A percentile compares a stretch with the other conserved stretches of the same genome.
phyloP scores from a whole-genome alignment of 192 early-diverging fungal genomes.

The Diversispora epigaea region DNA sequence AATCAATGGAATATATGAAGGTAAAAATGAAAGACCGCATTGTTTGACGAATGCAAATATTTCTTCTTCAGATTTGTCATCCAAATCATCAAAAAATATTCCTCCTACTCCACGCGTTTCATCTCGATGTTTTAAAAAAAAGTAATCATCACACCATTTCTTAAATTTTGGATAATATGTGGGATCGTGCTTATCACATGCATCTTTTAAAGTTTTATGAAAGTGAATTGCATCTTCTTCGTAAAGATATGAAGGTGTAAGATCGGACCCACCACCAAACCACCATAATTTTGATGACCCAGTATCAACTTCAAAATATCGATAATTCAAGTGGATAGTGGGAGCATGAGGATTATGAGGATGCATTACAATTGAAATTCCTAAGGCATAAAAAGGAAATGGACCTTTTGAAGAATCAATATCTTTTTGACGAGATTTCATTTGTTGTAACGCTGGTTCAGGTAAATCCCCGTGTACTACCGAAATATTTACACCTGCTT shows the following conservation, averaged over 20 bases:
- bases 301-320: constrained; percentile 90
- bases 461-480: constrained; percentile 83
- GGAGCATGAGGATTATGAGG: constrained; percentile 96
- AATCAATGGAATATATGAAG: constrained; percentile 88
- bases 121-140: constrained; percentile 78
- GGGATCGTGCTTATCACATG: constrained; percentile 87
- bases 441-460: constrained; percentile 75
- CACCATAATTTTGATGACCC: constrained; percentile 74
- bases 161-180: constrained; percentile 89
- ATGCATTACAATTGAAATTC: constrained; percentile 90
- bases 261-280: constrained; percentile 97
- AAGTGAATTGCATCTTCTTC: constrained; percentile 93
- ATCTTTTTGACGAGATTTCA: constrained; percentile 82
- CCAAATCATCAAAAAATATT: constrained; percentile 98
- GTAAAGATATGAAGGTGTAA: constrained; percentile 90
- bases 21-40: constrained; percentile 77
- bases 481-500: constrained; percentile 96
- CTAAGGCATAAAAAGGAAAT: constrained; percentile 83
- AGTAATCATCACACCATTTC: constrained; percentile 97
- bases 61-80: constrained; percentile 68
- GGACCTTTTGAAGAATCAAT: constrained; percentile 56
- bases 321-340: constrained; percentile 95
- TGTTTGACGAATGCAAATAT: constrained; percentile 83
- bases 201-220: constrained; percentile 85
- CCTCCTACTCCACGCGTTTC: constrained; percentile 95